These are phyloP conservation scores for Dinochytrium kinnereticum DNA, from an alignment of 371 early-diverging fungal genomes.

Conservation along the genomic window DNA sequence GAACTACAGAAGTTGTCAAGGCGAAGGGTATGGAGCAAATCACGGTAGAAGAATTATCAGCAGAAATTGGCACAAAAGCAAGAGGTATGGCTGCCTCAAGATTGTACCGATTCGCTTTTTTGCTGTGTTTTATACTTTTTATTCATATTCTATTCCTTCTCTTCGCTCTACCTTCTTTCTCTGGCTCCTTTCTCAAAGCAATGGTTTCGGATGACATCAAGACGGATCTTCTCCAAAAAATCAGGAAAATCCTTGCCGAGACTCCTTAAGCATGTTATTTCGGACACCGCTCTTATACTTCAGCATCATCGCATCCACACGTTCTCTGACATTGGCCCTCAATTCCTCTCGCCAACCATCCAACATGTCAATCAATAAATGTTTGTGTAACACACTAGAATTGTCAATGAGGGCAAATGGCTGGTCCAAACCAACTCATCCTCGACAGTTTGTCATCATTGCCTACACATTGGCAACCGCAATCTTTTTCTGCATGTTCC, in stretches of 20 bases:
- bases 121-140: no score
- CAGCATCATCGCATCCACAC: no score
- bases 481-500: no score
- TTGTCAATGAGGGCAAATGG: slow-evolving; percentile 1
- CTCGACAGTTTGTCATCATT: slow-evolving; percentile 13
- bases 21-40: slow-evolving; percentile 37
- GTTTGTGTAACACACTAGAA: no score
- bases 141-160: no score
- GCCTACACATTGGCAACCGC: slow-evolving; percentile 10
- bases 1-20: slow-evolving; percentile 38
- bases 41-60: slow-evolving; percentile 45
- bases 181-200: slow-evolving; percentile 5
- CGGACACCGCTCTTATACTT: no score
- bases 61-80: slow-evolving; percentile 45
- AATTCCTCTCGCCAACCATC: background rate
- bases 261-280: no score
- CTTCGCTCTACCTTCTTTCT: no score
- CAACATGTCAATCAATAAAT: no score
- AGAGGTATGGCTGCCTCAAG: slow-evolving; percentile 45
- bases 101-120: background rate
- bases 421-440: slow-evolving; percentile 14
- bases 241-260: slow-evolving; percentile 18
- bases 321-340: background rate
- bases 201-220: slow-evolving; percentile 30
- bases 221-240: slow-evolving; percentile 23